phyloP scores from a whole-genome alignment of 2,329 filamentous ascomycete species.

The Hymenoscyphus scutula region DNA sequence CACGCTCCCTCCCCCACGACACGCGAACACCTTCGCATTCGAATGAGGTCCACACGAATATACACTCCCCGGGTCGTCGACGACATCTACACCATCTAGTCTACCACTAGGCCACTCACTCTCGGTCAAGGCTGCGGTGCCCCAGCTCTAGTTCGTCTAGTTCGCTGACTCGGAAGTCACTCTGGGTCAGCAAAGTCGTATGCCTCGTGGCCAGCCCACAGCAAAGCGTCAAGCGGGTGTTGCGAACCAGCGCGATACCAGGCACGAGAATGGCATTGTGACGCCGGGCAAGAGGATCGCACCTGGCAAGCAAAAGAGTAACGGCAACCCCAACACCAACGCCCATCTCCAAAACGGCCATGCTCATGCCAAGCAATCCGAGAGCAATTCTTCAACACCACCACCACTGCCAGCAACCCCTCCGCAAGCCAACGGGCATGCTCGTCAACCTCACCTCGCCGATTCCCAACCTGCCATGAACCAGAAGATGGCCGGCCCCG shows the following conservation, averaged over 20 bases:
- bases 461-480: constrained; percentile 27
- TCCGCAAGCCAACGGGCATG: constrained; percentile 38
- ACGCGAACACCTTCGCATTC: constrained; percentile 7
- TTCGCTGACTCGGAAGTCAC: constrained; percentile 37
- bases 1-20: constrained; percentile 1
- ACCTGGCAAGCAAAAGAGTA: constrained; percentile 50
- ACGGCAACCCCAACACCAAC: constrained; percentile 54
- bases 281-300: constrained; percentile 65
- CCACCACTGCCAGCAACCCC: constrained; percentile 41
- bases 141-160: constrained; percentile 25
- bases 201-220: constrained; percentile 36
- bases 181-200: constrained; percentile 39
- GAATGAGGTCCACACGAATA: constrained; percentile 12
- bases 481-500: constrained; percentile 39
- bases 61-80: constrained; percentile 10
- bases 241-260: constrained; percentile 65
- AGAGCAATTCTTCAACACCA: constrained; percentile 41
- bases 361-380: constrained; percentile 45
- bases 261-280: constrained; percentile 86
- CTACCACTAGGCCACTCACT: neutral
- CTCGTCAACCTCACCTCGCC: constrained; percentile 25
- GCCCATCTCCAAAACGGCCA: no score
- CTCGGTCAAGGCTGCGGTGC: constrained; percentile 24
- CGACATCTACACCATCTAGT: constrained; percentile 8
- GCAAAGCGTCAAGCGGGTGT: constrained; percentile 41